Base-by-base conservation (phyloP, 192 early-diverging fungal genomes). In the Backusella liffmaniae region DNA sequence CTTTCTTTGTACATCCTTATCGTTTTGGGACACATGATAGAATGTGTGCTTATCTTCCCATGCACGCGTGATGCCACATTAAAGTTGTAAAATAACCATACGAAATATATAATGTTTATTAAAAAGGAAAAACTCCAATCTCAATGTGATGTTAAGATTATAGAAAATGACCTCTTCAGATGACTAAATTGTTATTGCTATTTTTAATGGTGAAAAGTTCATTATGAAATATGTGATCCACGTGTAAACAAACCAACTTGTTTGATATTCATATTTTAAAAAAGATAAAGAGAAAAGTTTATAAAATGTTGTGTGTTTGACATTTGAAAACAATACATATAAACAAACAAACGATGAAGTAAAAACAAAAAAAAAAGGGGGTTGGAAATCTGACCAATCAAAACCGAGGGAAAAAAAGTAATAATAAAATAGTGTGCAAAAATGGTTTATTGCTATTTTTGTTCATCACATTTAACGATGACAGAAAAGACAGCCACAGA, bases 401-500 rank as follows among this genome's bases (percentile, higher is more conserved):
- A 26, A 59, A 53, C 8, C n/a, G 56, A 59, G 56, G 56, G 56
- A 59, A 59, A 59, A 26, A 9, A 59, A 23, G 4, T 26, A 29
- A 12, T 26, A 4, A 59, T 4, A 12, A 59, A 59, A 51, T 1
- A 51, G 53, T 13, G 30, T 59, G 23, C 3, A n/a, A 12, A 67
- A 35, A 35, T 49, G 15, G 0, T 49, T 49, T 49, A 32, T 32
- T 32, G 32, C 16, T 49, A 18, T 49, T 49, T 67, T 59, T 73
- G 13, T 44, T 44, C 39, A 13, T 12, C 5, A 0, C 26, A 46
- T 34, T 42, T 41, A 6, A 59, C 23, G 16, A 77, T 42, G 69
- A 29, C 10, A 18, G 59, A 74, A 66, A 26, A 37, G 59, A 77
- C 39, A 67, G 78, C 81, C 66, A 76, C 81, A 39, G 84, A 85